Conservation (phyloP, 2,329 filamentous ascomycete genomes). For the Emmonsiellopsis sp. region DNA sequence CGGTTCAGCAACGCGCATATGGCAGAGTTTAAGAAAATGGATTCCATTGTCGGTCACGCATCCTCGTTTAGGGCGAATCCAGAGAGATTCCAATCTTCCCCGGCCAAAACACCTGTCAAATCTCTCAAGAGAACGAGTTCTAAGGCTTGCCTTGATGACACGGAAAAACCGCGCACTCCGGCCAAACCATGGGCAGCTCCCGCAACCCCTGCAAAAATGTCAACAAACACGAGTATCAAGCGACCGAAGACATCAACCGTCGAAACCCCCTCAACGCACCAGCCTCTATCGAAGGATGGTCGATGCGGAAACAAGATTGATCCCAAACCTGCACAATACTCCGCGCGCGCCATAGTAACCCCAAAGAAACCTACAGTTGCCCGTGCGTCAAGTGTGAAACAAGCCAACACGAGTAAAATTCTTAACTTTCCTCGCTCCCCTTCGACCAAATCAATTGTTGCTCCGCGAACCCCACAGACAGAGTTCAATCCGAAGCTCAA, state of each 20-base stretch:
- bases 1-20: slow-evolving; percentile 81
- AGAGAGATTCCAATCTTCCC: slow-evolving; percentile 30
- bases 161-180: slow-evolving; percentile 37
- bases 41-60: slow-evolving; percentile 80
- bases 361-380: slow-evolving; percentile 69
- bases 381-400: slow-evolving; percentile 48
- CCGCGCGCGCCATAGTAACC: slow-evolving; percentile 55
- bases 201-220: slow-evolving; percentile 9
- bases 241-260: slow-evolving; percentile 58
- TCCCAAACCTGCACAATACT: slow-evolving; percentile 35
- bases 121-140: slow-evolving; percentile 45
- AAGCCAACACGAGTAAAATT: slow-evolving; percentile 45
- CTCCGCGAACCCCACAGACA: slow-evolving; percentile 37
- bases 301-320: slow-evolving; percentile 17
- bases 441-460: slow-evolving; percentile 41
- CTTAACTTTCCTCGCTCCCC: slow-evolving; percentile 45
- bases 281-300: slow-evolving; percentile 23
- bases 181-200: slow-evolving; percentile 16
- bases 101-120: slow-evolving; percentile 19
- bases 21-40: slow-evolving; percentile 93
- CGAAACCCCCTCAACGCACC: slow-evolving; percentile 60
- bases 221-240: slow-evolving; percentile 50
- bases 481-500: slow-evolving; percentile 39
- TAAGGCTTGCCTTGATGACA: slow-evolving; percentile 58
- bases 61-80: slow-evolving; percentile 56